These are phyloP conservation scores for Epichloe coenophiala DNA, from an alignment of 2,329 filamentous ascomycete species.

Conservation along the genomic window DNA sequence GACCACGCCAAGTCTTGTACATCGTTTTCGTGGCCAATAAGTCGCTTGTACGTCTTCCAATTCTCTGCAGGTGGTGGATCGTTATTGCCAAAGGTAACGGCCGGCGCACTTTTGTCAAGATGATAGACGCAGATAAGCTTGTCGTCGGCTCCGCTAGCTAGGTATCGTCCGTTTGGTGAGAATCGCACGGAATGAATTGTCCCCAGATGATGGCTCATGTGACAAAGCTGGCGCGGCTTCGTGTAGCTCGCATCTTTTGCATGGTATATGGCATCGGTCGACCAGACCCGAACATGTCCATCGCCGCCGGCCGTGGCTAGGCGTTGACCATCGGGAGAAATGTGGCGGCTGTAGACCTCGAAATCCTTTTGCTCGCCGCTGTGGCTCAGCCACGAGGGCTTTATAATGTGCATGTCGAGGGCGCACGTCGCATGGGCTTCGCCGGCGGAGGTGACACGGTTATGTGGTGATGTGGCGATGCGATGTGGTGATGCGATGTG, in stretches of 20 bases:
- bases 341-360: constrained; percentile 95
- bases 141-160: constrained; percentile 94
- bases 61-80: constrained; percentile 91
- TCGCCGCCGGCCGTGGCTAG: constrained; percentile 93
- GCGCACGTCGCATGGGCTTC: constrained; percentile 7
- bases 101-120: constrained; percentile 68
- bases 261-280: constrained; percentile 82
- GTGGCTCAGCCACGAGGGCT: constrained; percentile 91
- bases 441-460: background rate
- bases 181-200: constrained; percentile 96
- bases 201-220: constrained; percentile 96
- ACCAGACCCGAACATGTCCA: constrained; percentile 96
- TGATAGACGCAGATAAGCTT: constrained; percentile 98
- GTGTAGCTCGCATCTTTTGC: constrained; percentile 57
- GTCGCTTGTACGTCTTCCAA: constrained; percentile 86
- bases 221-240: constrained; percentile 83
- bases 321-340: constrained; percentile 85
- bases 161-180: constrained; percentile 85
- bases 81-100: constrained; percentile 74
- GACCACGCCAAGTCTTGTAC: constrained; percentile 98
- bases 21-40: constrained; percentile 97
- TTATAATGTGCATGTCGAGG: constrained; percentile 65
- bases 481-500: background rate
- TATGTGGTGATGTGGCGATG: background rate
- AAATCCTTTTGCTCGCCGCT: constrained; percentile 96